phyloP scores from a whole-genome alignment of 495 filamentous ascomycete genomes.

The Aspergillus hancockii region DNA sequence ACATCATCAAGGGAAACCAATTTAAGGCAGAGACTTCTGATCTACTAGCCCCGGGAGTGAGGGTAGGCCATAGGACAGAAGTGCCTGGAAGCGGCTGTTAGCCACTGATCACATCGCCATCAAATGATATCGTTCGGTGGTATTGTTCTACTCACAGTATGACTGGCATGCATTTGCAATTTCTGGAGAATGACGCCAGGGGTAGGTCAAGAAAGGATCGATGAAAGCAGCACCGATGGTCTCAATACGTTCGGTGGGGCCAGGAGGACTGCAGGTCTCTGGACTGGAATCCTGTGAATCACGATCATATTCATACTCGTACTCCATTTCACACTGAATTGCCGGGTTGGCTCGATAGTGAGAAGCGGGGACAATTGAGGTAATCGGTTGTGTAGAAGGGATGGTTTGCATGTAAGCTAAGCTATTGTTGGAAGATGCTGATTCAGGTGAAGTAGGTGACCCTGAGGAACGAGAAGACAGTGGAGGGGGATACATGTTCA shows the following conservation, averaged over 20 bases:
- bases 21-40: constrained; percentile 8
- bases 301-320: background rate
- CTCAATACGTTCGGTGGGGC: constrained; percentile 23
- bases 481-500: constrained; percentile 10
- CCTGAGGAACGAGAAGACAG: constrained; percentile 11
- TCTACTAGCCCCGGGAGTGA: constrained; percentile 25
- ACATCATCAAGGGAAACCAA: constrained; percentile 39
- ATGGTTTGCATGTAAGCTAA: background rate
- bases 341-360: background rate
- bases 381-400: background rate
- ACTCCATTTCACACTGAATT: background rate
- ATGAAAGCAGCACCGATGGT: constrained; percentile 23
- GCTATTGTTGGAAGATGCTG: constrained; percentile 4
- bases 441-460: constrained; percentile 16
- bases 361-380: background rate
- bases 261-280: constrained; percentile 11
- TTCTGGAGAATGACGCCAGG: constrained; percentile 24
- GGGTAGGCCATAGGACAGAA: constrained; percentile 34
- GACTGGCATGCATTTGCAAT: constrained; percentile 25
- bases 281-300: background rate
- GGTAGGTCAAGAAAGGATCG: constrained; percentile 38
- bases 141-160: constrained; percentile 25
- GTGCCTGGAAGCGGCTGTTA: background rate
- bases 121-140: constrained; percentile 18
- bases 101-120: background rate